Evolutionary conservation across 768 basidiomycete genomes (phyloP).

Genomic region (Pleurotus platypus): DNA sequence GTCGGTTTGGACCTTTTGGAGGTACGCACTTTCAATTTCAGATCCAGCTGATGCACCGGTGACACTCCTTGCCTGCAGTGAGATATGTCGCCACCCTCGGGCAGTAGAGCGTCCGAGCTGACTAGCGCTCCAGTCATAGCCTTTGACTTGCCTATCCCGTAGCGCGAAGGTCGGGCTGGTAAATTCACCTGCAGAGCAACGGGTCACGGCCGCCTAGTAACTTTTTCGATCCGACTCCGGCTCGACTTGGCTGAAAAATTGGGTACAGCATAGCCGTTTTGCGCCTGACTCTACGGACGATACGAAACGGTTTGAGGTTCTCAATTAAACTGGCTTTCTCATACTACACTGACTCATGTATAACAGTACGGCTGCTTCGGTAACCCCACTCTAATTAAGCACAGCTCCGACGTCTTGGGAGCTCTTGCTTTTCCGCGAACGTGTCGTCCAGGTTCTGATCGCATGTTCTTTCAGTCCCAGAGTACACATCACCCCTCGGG

Average conservation of each 20-base stretch:
- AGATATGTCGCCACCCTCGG: not conserved
- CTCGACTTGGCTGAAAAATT: not conserved
- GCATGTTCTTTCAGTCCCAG: not conserved
- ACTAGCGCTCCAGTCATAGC: not conserved
- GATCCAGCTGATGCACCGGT: not conserved
- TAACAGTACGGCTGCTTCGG: not conserved
- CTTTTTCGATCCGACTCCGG: not conserved
- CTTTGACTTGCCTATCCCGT: not conserved
- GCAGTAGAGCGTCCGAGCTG: not conserved
- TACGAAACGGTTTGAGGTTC: too few species aligned
- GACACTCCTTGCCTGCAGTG: not conserved
- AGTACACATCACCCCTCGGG: too few species aligned
- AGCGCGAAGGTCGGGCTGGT: not conserved
- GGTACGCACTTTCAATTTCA: not conserved
- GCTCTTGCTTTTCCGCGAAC: not conserved
- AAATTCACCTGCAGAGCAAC: not conserved
- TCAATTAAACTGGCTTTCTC: too few species aligned
- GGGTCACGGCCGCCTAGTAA: not conserved
- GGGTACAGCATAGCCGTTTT: not conserved
- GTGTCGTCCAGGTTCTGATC: not conserved
- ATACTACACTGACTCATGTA: not conserved
- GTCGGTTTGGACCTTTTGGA: conserved; percentile 1
- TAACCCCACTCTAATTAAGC: not conserved
- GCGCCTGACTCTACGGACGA: too few species aligned
- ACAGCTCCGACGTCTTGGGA: conserved; percentile 3